Evolutionary conservation across 805 yeast species (phyloP).

Genomic region (Pichia cephalocereana): DNA sequence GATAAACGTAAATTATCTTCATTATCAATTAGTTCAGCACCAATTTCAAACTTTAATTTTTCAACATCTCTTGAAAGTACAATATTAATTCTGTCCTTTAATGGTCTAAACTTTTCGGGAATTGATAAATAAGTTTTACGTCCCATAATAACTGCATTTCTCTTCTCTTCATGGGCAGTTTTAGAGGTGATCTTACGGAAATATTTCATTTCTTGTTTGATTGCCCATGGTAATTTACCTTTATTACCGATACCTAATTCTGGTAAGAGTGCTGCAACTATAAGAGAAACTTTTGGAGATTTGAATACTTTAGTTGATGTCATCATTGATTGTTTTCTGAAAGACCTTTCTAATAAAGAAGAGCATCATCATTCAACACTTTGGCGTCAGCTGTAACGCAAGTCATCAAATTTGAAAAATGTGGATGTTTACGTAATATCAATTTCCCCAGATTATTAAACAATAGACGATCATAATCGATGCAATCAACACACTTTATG

Average conservation of each 20-base stretch:
- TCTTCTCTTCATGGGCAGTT: constrained; percentile 23
- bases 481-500: no score
- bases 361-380: no score
- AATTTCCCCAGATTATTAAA: no score
- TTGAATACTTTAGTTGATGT: not conserved
- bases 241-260: constrained; percentile 74
- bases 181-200: constrained; percentile 65
- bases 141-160: constrained; percentile 90
- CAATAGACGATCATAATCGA: no score
- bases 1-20: constrained; percentile 22
- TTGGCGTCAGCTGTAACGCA: no score
- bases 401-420: no score
- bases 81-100: constrained; percentile 66
- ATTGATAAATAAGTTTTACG: constrained; percentile 94
- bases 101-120: constrained; percentile 75
- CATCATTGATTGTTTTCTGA: not conserved
- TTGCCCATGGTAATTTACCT: constrained; percentile 82
- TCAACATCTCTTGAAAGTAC: constrained; percentile 49
- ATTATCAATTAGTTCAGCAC: constrained; percentile 17
- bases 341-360: no score
- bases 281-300: constrained; percentile 40
- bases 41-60: constrained; percentile 15
- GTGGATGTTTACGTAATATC: no score
- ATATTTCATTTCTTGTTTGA: constrained; percentile 76
- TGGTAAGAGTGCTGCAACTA: constrained; percentile 84